Evolutionary conservation across 129 eudicot genomes (phyloP).

Genomic region (Artemisia argyi): DNA sequence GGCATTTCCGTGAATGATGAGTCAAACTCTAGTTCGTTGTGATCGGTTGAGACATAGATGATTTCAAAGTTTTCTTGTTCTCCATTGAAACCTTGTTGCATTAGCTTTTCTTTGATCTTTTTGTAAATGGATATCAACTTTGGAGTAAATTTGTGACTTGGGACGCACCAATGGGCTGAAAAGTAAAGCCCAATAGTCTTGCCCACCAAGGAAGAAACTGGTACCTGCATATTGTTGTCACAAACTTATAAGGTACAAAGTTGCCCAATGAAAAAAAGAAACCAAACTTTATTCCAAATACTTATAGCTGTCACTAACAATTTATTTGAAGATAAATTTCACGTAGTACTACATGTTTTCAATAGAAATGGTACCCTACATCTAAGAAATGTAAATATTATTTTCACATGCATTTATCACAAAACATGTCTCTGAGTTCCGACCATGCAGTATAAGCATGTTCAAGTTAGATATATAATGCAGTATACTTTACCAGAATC

Average conservation of each 20-base stretch:
- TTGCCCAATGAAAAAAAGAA: too few species aligned
- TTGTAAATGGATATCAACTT: slow-evolving; percentile 69
- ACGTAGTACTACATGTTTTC: too few species aligned
- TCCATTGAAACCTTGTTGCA: slow-evolving; percentile 12
- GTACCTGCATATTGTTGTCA: slow-evolving; percentile 27
- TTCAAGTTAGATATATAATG: too few species aligned
- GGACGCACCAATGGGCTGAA: slow-evolving; percentile 86
- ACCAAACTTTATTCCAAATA: too few species aligned
- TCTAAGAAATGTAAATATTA: too few species aligned
- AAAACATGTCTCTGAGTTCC: too few species aligned
- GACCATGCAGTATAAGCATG: too few species aligned
- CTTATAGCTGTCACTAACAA: too few species aligned
- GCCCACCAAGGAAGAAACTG: slow-evolving; percentile 51
- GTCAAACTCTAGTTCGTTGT: slow-evolving; percentile 43
- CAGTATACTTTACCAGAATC: too few species aligned
- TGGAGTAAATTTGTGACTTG: slow-evolving; percentile 66
- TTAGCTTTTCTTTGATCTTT: slow-evolving; percentile 51
- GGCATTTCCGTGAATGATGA: slow-evolving; percentile 56
- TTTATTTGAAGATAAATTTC: too few species aligned
- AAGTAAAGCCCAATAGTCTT: slow-evolving; percentile 86
- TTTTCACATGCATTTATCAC: too few species aligned
- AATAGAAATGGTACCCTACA: too few species aligned
- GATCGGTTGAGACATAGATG: slow-evolving; percentile 67
- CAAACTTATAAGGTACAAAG: background rate
- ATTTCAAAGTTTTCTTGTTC: slow-evolving; percentile 56